phyloP scores from a whole-genome alignment of 106 monocot genomes.

The Platanthera guangdongensis region DNA sequence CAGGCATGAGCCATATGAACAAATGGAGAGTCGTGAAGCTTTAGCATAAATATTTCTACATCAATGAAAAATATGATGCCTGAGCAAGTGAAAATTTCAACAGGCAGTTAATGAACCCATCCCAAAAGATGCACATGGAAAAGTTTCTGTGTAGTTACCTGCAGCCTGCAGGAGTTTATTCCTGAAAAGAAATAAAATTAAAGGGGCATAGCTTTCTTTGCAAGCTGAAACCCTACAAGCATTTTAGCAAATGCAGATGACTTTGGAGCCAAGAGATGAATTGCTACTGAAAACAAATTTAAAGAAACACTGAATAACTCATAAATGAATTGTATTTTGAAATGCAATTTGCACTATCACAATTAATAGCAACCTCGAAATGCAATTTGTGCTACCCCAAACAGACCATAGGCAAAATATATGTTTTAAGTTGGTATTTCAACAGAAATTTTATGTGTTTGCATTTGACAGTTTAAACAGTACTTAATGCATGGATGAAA shows the following conservation, averaged over 20 bases:
- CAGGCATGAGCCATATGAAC: not conserved
- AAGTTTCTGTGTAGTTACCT: not conserved
- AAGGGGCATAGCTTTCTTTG: not conserved
- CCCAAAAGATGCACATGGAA: not conserved
- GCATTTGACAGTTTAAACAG: not conserved
- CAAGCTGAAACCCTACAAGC: not conserved
- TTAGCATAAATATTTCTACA: not conserved
- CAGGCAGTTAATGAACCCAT: not conserved
- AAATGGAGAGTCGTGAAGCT: not conserved
- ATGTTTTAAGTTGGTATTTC: not conserved
- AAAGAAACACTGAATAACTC: not conserved
- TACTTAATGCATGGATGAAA: not conserved
- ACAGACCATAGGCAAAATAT: not conserved
- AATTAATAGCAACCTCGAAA: not conserved
- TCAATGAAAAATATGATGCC: not conserved
- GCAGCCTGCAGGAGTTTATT: not conserved
- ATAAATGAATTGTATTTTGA: not conserved
- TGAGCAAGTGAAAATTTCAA: not conserved
- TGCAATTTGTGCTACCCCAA: not conserved
- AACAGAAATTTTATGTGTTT: not conserved
- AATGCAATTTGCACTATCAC: not conserved
- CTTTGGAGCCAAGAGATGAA: not conserved
- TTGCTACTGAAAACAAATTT: not conserved
- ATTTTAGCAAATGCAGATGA: not conserved
- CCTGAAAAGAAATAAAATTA: not conserved